Evolutionary conservation across 2,329 filamentous ascomycete species (phyloP).

Genomic region (Huntiella decipiens): DNA sequence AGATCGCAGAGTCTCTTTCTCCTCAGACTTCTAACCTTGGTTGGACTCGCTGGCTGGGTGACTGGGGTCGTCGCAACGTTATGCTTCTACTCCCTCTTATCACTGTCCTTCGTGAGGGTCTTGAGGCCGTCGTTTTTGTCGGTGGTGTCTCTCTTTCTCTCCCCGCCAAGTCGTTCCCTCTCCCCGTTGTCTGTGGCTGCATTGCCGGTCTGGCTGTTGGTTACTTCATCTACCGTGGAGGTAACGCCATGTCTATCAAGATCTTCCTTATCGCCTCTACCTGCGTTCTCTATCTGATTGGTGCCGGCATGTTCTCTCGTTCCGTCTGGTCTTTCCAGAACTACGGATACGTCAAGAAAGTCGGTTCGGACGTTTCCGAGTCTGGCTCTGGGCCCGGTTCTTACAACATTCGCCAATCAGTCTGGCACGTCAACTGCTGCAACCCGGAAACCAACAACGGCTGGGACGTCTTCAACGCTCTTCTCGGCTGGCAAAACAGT

Average conservation of each 20-base stretch:
- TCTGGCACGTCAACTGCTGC: conserved; percentile 67
- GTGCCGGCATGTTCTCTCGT: conserved; percentile 60
- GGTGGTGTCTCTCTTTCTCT: conserved; percentile 53
- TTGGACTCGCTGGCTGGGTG: conserved; percentile 18
- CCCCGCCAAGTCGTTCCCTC: conserved; percentile 49
- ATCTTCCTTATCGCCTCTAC: conserved; percentile 62
- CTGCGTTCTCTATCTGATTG: conserved; percentile 63
- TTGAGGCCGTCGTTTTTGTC: conserved; percentile 64
- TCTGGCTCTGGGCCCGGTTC: conserved; percentile 44
- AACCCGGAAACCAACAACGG: conserved; percentile 44
- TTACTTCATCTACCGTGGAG: conserved; percentile 42
- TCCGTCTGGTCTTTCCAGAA: conserved; percentile 54
- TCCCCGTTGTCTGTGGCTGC: conserved; percentile 50
- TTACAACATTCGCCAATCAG: conserved; percentile 55
- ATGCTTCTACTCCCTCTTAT: conserved; percentile 65
- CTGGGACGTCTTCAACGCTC: conserved; percentile 55
- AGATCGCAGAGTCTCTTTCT: conserved; percentile 44
- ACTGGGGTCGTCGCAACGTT: conserved; percentile 50
- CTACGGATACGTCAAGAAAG: conserved; percentile 32
- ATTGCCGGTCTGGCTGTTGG: conserved; percentile 42
- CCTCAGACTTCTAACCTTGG: conserved; percentile 7
- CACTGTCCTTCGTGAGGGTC: conserved; percentile 56
- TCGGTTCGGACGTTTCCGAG: conserved; percentile 35
- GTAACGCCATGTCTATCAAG: conserved; percentile 26
- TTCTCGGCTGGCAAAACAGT: conserved; percentile 55